These are phyloP conservation scores for Penicillium herquei DNA, from an alignment of 495 filamentous ascomycete species.

Conservation along the genomic window DNA sequence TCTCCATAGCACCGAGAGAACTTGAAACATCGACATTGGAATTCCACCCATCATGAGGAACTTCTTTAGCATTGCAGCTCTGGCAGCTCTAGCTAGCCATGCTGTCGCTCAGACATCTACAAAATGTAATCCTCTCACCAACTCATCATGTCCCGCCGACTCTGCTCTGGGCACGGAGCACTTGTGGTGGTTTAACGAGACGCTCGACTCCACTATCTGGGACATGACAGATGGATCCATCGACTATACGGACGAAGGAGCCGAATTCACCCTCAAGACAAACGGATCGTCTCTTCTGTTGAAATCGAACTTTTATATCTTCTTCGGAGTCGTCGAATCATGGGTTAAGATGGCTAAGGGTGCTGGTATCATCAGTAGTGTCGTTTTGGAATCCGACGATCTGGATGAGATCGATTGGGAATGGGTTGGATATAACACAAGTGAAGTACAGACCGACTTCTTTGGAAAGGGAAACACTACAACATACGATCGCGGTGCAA, in stretches of 20 bases:
- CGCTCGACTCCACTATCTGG: constrained; percentile 54
- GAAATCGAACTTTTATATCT: constrained; percentile 74
- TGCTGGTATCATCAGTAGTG: constrained; percentile 72
- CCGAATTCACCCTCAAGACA: constrained; percentile 67
- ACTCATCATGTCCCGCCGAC: constrained; percentile 63
- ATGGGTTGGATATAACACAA: constrained; percentile 54
- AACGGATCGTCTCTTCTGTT: constrained; percentile 70
- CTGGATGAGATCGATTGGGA: constrained; percentile 95
- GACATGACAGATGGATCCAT: constrained; percentile 61
- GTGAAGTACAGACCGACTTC: constrained; percentile 83
- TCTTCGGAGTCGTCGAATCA: constrained; percentile 76
- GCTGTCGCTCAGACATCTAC: constrained; percentile 49
- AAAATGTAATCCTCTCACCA: constrained; percentile 63
- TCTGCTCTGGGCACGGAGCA: constrained; percentile 63
- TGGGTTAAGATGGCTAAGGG: constrained; percentile 71
- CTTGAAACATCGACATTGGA: not conserved
- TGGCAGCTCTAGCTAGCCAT: constrained; percentile 26
- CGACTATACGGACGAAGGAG: constrained; percentile 54
- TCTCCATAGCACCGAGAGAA: not conserved
- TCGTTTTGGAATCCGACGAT: constrained; percentile 85
- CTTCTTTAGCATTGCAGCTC: constrained; percentile 23
- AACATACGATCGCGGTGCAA: constrained; percentile 68
- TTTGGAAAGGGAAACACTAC: constrained; percentile 83
- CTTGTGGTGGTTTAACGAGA: constrained; percentile 62
- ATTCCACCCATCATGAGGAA: constrained; percentile 22